Evolutionary conservation across 169 alveolate genomes (phyloP).

Genomic region (Neospora caninum): DNA sequence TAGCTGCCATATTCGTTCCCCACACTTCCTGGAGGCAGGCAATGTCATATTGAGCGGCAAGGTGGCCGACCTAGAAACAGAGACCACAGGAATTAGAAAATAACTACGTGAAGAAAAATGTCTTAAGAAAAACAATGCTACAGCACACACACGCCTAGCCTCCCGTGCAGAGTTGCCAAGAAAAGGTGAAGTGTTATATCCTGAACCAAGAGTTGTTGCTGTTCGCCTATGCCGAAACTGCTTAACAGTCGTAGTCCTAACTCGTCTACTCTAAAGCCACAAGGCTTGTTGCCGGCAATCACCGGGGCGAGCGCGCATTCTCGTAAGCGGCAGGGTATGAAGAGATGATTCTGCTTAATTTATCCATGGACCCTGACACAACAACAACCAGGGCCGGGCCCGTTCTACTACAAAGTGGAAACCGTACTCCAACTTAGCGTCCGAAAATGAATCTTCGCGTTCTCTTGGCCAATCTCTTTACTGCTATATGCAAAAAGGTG

Average conservation of each 20-base stretch:
- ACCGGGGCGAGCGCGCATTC: no score
- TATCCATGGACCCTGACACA: no score
- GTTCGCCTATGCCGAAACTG: background rate
- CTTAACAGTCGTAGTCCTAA: background rate
- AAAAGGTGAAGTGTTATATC: background rate
- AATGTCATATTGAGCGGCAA: constrained; percentile 60
- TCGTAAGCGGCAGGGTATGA: no score
- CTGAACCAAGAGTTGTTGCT: background rate
- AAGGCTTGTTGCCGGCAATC: no score
- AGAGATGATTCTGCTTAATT: no score
- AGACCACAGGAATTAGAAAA: background rate
- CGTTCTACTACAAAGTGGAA: background rate
- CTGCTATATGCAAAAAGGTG: no score
- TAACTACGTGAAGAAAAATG: background rate
- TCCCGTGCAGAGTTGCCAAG: background rate
- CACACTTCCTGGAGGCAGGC: constrained; percentile 69
- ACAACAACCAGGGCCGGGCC: background rate
- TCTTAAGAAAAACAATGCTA: background rate
- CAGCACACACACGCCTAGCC: background rate
- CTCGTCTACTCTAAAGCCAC: no score
- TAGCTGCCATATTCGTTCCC: constrained; percentile 65
- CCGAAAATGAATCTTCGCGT: no score
- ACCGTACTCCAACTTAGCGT: no score
- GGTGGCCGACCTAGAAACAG: constrained; percentile 50
- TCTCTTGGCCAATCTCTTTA: no score